phyloP scores from a whole-genome alignment of 2,329 filamentous ascomycete genomes.

The Beauveria asiatica region DNA sequence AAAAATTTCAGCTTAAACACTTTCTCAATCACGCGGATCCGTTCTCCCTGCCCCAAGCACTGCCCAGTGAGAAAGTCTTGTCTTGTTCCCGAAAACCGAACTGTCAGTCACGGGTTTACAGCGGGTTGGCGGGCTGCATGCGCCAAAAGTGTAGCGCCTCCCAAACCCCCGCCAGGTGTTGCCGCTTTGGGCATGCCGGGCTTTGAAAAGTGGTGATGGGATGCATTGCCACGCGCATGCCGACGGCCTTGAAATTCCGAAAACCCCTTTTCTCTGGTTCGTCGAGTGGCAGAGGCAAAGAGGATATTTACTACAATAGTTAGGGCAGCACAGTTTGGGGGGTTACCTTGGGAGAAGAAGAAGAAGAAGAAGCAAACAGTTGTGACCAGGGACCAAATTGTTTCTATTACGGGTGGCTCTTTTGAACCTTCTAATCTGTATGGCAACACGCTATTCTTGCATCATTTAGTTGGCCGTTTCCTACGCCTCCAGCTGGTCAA shows the following conservation, averaged over 20 bases:
- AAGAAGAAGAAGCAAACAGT: neutral
- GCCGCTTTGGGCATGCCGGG: slow-evolving; percentile 11
- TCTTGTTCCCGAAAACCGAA: too few relatives aligned
- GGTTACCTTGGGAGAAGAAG: neutral
- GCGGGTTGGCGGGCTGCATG: neutral
- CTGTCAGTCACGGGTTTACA: neutral
- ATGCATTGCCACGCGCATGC: neutral
- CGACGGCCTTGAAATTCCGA: neutral
- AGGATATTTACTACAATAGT: too few relatives aligned
- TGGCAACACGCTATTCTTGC: neutral
- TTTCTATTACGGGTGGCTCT: neutral
- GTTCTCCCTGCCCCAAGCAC: too few relatives aligned
- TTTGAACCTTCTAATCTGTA: neutral
- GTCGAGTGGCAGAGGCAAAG: too few relatives aligned
- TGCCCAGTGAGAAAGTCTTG: too few relatives aligned
- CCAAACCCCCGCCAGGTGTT: neutral
- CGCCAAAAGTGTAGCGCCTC: neutral
- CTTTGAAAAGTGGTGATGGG: neutral
- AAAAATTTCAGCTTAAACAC: too few relatives aligned
- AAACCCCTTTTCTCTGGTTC: neutral
- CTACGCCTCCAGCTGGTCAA: slow-evolving; percentile 28
- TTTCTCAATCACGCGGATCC: too few relatives aligned
- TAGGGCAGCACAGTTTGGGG: too few relatives aligned
- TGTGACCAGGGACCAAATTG: neutral
- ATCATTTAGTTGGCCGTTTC: too few relatives aligned